A percentile compares a stretch with the other conserved stretches of the same genome.
These are phyloP conservation scores for Sporopachydermia lactativora DNA, from an alignment of 805 yeast genomes.

Conservation along the genomic window DNA sequence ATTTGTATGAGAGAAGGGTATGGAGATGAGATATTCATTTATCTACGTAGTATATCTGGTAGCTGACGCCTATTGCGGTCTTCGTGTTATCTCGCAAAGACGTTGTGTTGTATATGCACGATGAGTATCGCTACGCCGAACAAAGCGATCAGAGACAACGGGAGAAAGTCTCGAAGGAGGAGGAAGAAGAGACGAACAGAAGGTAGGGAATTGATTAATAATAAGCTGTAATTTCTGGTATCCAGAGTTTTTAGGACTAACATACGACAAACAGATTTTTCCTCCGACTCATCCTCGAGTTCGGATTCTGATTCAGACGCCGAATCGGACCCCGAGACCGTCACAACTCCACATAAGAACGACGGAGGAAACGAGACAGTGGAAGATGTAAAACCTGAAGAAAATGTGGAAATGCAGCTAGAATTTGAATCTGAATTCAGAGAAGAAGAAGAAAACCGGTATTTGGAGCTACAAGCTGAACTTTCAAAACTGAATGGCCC, in stretches of 20 bases:
- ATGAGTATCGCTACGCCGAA: conserved; percentile 1
- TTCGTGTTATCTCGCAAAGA: no score
- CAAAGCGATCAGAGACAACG: background rate
- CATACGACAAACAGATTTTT: conserved; percentile 3
- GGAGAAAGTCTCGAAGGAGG: background rate
- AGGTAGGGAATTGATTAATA: no score
- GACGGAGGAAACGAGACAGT: background rate
- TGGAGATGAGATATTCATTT: no score
- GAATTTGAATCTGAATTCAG: background rate
- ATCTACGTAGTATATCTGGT: no score
- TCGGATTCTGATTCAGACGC: conserved; percentile 3
- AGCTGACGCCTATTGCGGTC: no score
- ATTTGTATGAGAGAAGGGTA: no score
- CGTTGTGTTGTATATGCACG: background rate
- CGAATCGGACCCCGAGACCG: conserved; percentile 1
- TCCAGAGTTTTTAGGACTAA: no score
- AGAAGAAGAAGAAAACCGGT: background rate
- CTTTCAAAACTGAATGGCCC: conserved; percentile 58
- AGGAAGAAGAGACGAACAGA: conserved; percentile 6
- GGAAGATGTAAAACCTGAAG: background rate
- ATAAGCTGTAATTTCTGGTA: no score
- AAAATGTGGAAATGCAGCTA: background rate
- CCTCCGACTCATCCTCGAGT: conserved; percentile 4
- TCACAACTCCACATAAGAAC: background rate
- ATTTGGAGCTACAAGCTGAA: conserved; percentile 64